A percentile compares a stretch with the other conserved stretches of the same genome.
These are phyloP conservation scores for Xylariaceae sp. DNA, from an alignment of 2,329 filamentous ascomycete species.

Conservation along the genomic window DNA sequence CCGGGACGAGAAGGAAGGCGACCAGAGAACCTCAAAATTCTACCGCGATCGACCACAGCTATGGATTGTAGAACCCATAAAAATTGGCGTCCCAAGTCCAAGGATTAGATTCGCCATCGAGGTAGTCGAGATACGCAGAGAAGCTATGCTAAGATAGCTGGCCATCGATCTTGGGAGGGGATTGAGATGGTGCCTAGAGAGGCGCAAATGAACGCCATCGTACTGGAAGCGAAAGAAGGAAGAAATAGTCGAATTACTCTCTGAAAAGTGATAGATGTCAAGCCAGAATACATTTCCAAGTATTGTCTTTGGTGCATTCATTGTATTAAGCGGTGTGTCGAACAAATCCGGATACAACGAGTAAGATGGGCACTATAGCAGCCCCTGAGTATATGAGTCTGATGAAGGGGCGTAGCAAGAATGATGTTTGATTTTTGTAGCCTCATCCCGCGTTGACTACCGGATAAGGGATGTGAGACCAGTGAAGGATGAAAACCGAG, in stretches of 20 bases:
- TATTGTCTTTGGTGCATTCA: conserved; percentile 31
- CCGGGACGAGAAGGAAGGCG: conserved; percentile 29
- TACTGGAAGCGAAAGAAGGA: conserved; percentile 36
- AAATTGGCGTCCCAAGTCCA: conserved; percentile 28
- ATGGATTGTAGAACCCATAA: conserved; percentile 31
- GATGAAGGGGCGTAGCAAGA: conserved; percentile 36
- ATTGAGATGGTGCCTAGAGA: conserved; percentile 23
- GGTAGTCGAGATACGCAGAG: conserved; percentile 25
- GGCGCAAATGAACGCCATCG: conserved; percentile 32
- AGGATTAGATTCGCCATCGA: conserved; percentile 29
- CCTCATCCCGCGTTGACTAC: conserved; percentile 31
- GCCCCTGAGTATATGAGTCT: conserved; percentile 36
- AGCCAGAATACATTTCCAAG: conserved; percentile 22
- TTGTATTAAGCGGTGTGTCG: conserved; percentile 35
- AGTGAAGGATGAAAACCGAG: conserved; percentile 37
- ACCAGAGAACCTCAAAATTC: conserved; percentile 34
- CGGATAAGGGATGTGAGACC: conserved; percentile 29
- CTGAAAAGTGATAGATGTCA: conserved; percentile 40
- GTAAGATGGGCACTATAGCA: conserved; percentile 40
- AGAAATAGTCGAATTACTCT: conserved; percentile 39
- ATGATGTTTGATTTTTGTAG: conserved; percentile 28
- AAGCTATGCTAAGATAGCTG: conserved; percentile 25
- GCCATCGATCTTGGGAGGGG: conserved; percentile 24
- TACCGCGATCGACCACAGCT: conserved; percentile 34
- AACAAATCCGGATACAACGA: conserved; percentile 41